Conservation (phyloP, 805 yeast genomes). For the Suhomyces vadensis region DNA sequence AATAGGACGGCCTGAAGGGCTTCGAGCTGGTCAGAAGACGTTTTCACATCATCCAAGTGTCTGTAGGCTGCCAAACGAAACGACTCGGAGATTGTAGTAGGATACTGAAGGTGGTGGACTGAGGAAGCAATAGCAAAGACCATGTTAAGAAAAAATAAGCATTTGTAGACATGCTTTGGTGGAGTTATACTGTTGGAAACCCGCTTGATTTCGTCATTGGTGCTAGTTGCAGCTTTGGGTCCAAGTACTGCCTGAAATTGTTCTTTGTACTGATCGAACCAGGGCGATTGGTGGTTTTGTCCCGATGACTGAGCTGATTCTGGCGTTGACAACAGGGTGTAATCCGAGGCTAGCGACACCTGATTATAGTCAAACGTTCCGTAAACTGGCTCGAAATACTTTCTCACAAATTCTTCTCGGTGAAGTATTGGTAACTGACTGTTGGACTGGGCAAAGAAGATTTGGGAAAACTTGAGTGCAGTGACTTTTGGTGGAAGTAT, state of each 20-base stretch:
- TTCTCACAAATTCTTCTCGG: conserved; percentile 68
- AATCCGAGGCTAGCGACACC: conserved; percentile 59
- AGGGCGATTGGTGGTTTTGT: conserved; percentile 27
- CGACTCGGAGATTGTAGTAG: conserved; percentile 64
- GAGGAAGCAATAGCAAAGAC: conserved; percentile 81
- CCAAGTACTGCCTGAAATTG: conserved; percentile 20
- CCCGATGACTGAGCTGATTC: not conserved
- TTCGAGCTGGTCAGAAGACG: conserved; percentile 63
- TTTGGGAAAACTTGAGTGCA: conserved; percentile 64
- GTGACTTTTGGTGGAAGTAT: conserved; percentile 66
- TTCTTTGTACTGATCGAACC: conserved; percentile 47
- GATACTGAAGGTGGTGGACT: conserved; percentile 66
- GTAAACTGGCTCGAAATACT: conserved; percentile 75
- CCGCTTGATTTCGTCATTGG: conserved; percentile 14
- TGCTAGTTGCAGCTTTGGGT: not conserved
- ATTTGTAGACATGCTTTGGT: conserved; percentile 50
- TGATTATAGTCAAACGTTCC: conserved; percentile 57
- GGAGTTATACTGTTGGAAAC: conserved; percentile 41
- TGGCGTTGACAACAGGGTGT: conserved; percentile 30
- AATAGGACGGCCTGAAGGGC: conserved; percentile 71
- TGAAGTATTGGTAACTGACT: conserved; percentile 83
- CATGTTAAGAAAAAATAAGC: conserved; percentile 71
- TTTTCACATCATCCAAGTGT: conserved; percentile 57
- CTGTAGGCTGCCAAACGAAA: conserved; percentile 66
- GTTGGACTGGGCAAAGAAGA: conserved; percentile 77